phyloP scores from a whole-genome alignment of 73 alveolate species.

The Blepharisma japonicum region DNA sequence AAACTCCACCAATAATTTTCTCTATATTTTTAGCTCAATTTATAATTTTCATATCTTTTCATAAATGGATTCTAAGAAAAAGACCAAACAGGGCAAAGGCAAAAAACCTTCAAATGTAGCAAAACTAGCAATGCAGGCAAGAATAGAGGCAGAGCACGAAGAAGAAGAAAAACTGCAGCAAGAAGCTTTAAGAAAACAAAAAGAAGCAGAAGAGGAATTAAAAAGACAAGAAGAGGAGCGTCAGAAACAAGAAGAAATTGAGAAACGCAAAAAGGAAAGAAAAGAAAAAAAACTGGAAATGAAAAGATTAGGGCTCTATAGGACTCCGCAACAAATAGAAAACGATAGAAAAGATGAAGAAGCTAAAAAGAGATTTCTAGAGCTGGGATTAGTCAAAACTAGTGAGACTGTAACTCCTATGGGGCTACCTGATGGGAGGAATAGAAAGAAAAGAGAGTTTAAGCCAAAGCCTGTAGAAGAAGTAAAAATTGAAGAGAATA shows the following conservation, averaged over 20 bases:
- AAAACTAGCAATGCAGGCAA: constrained; percentile 14
- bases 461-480: not conserved
- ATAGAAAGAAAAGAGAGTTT: too few species aligned
- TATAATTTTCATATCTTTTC: too few species aligned
- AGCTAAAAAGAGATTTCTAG: not conserved
- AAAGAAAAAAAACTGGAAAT: constrained; percentile 46
- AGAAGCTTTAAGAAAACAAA: too few species aligned
- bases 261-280: constrained; percentile 6
- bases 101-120: constrained; percentile 15
- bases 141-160: constrained; percentile 29
- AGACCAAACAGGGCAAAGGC: not conserved
- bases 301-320: constrained; percentile 42
- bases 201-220: constrained; percentile 32
- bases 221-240: constrained; percentile 37
- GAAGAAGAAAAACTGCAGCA: not conserved
- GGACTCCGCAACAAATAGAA: not conserved
- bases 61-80: too few species aligned
- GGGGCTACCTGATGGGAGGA: constrained; percentile 26
- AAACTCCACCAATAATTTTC: too few species aligned
- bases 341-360: not conserved
- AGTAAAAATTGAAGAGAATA: not conserved
- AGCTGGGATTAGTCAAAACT: constrained; percentile 11
- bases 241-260: constrained; percentile 35
- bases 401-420: not conserved
- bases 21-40: too few species aligned